Conservation (phyloP, 176 grass and related monocot species). For the Lolium multiflorum region DNA sequence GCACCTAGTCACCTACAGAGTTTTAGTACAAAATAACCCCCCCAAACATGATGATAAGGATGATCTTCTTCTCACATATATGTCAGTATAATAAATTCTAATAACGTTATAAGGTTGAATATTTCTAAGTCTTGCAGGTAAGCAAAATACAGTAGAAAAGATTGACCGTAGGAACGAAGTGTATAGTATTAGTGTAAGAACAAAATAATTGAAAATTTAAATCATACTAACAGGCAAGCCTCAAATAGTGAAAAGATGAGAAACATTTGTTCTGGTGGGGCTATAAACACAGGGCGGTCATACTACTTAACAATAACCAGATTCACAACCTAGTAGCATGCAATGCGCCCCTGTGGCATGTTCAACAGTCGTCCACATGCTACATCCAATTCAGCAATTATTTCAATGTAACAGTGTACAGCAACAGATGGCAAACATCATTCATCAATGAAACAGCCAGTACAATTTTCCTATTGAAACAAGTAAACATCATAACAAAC, state of each 20-base stretch:
- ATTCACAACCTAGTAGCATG: conserved; percentile 5
- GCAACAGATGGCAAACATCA: background rate
- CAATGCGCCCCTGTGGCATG: background rate
- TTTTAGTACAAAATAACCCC: background rate
- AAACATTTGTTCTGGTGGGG: background rate
- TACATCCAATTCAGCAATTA: background rate
- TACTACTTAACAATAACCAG: background rate
- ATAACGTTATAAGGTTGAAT: background rate
- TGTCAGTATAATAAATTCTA: background rate
- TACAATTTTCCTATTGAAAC: background rate
- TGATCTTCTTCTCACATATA: background rate
- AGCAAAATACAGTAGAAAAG: background rate
- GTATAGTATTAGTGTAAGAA: background rate
- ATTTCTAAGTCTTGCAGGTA: background rate
- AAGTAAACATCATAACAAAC: background rate
- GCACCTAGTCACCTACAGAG: background rate
- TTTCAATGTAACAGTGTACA: conserved; percentile 38
- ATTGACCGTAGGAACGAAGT: background rate
- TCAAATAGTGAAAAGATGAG: background rate
- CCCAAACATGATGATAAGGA: background rate
- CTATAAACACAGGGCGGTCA: background rate
- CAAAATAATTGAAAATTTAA: background rate
- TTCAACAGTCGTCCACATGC: background rate
- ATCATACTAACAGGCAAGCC: background rate
- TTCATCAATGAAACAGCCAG: background rate